These are phyloP conservation scores for Jatropha multifida DNA, from an alignment of 441 rosid genomes.

Conservation along the genomic window DNA sequence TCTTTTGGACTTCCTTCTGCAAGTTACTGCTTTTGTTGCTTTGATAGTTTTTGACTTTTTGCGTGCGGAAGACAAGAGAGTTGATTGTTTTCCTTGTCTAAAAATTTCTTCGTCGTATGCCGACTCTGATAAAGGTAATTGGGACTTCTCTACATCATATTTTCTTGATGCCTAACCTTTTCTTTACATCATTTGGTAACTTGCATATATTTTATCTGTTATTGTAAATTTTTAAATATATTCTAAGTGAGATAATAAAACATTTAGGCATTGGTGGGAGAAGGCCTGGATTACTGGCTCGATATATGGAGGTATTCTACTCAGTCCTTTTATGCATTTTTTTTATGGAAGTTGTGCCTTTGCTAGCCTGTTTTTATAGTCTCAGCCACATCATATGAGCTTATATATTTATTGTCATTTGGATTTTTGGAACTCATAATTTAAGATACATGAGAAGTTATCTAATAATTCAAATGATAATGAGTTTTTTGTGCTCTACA, in stretches of 20 bases:
- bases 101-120: constrained; percentile 52
- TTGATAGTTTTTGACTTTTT: constrained; percentile 84
- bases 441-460: background rate
- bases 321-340: constrained; percentile 1
- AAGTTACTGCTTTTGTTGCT: constrained; percentile 98
- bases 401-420: background rate
- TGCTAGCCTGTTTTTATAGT: background rate
- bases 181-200: constrained; percentile 1
- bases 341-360: constrained; percentile 10
- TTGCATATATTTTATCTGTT: constrained; percentile 13
- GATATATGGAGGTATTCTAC: constrained; percentile 85
- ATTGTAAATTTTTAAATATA: constrained; percentile 19
- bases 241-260: constrained; percentile 34
- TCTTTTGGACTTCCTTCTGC: constrained; percentile 91
- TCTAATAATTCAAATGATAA: background rate
- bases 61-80: constrained; percentile 73
- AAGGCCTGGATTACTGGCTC: constrained; percentile 75
- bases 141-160: constrained; percentile 12
- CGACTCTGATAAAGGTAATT: constrained; percentile 61
- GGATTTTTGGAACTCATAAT: background rate
- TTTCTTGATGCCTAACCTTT: constrained; percentile 9
- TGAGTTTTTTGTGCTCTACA: background rate
- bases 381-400: constrained; percentile 1
- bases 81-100: constrained; percentile 95
- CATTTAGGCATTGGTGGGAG: constrained; percentile 61